phyloP scores from a whole-genome alignment of 305 asterid genomes.

The Plantago coronopus region DNA sequence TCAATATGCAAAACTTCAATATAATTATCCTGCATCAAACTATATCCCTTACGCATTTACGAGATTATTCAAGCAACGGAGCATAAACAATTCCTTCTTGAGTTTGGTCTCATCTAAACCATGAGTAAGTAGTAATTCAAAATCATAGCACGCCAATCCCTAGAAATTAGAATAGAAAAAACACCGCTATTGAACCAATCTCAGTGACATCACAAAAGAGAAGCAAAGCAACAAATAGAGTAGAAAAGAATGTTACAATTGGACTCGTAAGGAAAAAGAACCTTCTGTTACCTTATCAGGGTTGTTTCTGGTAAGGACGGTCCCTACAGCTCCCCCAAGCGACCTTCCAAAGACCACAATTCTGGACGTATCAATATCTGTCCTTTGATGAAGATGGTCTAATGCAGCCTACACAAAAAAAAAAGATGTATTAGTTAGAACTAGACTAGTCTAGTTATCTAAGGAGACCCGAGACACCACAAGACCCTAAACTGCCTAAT shows the following conservation, averaged over 20 bases:
- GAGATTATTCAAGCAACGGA: too few relatives aligned
- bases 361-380: constrained; percentile 84
- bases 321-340: constrained; percentile 98
- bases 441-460: neutral
- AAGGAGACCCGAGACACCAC: constrained; percentile 3
- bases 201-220: constrained; percentile 9
- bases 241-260: constrained; percentile 1
- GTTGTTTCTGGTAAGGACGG: constrained; percentile 71
- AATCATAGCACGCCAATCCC: neutral
- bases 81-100: too few relatives aligned
- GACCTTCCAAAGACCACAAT: constrained; percentile 96
- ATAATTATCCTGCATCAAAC: too few relatives aligned
- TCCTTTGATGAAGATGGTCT: constrained; percentile 86
- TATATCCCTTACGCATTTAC: too few relatives aligned
- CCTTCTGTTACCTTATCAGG: constrained; percentile 70
- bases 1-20: too few relatives aligned
- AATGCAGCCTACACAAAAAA: constrained; percentile 68
- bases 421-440: constrained; percentile 19
- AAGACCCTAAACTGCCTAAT: neutral
- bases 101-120: too few relatives aligned
- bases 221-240: constrained; percentile 7
- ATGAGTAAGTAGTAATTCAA: too few relatives aligned
- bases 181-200: neutral
- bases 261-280: neutral
- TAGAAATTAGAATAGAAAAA: neutral